Evolutionary conservation across 768 basidiomycete genomes (phyloP), one percentile per base, ranked within the genome.

Genomic region (Suillus sp.): DNA sequence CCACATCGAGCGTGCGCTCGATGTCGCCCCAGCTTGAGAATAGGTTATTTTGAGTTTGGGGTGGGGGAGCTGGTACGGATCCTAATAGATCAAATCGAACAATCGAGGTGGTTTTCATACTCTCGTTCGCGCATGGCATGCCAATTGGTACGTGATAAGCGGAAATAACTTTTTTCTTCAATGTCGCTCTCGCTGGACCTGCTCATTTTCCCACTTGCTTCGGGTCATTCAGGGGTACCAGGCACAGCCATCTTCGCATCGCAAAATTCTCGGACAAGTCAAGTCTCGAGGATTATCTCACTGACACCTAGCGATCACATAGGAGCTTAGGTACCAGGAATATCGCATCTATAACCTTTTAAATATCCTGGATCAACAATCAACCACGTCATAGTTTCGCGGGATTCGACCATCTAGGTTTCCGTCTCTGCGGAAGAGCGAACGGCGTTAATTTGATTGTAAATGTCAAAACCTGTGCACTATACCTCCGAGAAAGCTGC

Each of bases 401-500:
- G 8, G 86, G 86, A 70, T 83, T 86, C 58, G 66, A 79, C 87
- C 87, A 89, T 0, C 65, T 71, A 0, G 87, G 86, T 53, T 78
- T 74, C 25, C 81, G 78, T 77, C 77, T 82, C 81, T 84, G 68
- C 51, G 35, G 34, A 34, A 54, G 38, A 48, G 32, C 51, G 42
- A 40, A 51, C 54, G 48, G 37, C 34, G 42, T 63, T 37, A 57
- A 25, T 20, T 37, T 25, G 43, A 60, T 35, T 20, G 20, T 34
- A 22, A 14, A 27, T 54, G 37, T 25, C 47, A 50, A 56, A 63
- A 43, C 51, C 56, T 59, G 54, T 50, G 54, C 40, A 47, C 70
- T 81, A 67, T 65, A 89, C 89, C 82, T 88, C 85, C 14, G 77
- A 68, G 70, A 92, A 92, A 4, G 91, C 91, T 66, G 78, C 77